These are phyloP conservation scores for Coemansia sp. DNA, from an alignment of 192 early-diverging fungal species.

Conservation along the genomic window DNA sequence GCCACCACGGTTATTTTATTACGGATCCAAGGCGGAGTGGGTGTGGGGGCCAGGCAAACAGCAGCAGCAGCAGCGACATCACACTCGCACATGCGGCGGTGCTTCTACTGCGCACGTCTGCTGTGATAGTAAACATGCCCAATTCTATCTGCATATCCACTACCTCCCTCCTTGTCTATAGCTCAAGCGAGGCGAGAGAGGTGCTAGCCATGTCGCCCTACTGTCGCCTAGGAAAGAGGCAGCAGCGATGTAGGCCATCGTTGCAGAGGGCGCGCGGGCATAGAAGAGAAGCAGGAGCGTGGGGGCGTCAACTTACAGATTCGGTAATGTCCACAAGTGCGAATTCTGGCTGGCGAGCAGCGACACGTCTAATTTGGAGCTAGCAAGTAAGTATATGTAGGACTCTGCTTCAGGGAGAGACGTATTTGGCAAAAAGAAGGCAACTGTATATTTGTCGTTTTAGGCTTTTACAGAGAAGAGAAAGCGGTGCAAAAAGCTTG, in stretches of 20 bases:
- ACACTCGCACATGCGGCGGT: not conserved
- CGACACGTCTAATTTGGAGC: not conserved
- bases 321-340: not conserved
- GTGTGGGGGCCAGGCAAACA: not conserved
- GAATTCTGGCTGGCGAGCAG: not conserved
- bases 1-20: not conserved
- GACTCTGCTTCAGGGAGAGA: not conserved
- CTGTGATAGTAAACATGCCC: conserved; percentile 18
- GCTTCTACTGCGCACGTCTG: conserved; percentile 6
- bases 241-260: not conserved
- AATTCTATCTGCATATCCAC: conserved; percentile 13
- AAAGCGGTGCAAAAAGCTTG: not conserved
- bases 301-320: not conserved
- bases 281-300: not conserved
- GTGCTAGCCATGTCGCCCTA: not conserved
- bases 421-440: not conserved
- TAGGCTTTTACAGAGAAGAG: not conserved
- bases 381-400: not conserved
- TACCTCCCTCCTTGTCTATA: not conserved
- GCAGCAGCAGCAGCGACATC: not conserved
- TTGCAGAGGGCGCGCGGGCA: not conserved
- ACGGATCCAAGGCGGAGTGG: not conserved
- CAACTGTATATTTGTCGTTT: not conserved
- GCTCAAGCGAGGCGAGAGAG: not conserved
- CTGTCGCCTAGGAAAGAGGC: not conserved